These are phyloP conservation scores for Nakazawaea sp. DNA, from an alignment of 805 yeast genomes.

Conservation along the genomic window DNA sequence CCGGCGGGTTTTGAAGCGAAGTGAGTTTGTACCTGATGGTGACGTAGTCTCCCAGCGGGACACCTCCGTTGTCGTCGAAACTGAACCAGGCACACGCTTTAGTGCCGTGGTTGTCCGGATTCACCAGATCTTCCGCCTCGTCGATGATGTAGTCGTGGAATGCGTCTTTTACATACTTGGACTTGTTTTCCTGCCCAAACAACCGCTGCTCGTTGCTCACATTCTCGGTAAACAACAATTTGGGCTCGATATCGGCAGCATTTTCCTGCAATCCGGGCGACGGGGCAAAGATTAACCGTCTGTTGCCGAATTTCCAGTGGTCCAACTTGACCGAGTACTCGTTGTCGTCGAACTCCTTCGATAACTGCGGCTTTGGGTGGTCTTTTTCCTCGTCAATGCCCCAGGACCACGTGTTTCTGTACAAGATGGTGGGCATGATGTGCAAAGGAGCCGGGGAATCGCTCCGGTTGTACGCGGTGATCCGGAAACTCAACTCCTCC, in stretches of 20 bases:
- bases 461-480: constrained; percentile 84
- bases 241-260: constrained; percentile 66
- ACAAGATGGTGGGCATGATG: constrained; percentile 75
- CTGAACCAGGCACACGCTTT: constrained; percentile 80
- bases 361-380: constrained; percentile 42
- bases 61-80: constrained; percentile 69
- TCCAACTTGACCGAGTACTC: constrained; percentile 48
- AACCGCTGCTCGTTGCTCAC: constrained; percentile 71
- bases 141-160: constrained; percentile 79
- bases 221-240: constrained; percentile 79
- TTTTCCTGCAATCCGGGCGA: constrained; percentile 67
- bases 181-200: constrained; percentile 55
- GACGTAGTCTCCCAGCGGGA: constrained; percentile 83
- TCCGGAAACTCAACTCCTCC: constrained; percentile 72
- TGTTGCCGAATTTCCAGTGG: constrained; percentile 64
- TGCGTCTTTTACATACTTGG: constrained; percentile 74
- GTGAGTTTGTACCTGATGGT: constrained; percentile 69
- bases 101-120: constrained; percentile 70
- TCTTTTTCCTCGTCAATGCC: constrained; percentile 46
- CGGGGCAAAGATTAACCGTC: constrained; percentile 68
- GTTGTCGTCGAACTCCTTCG: constrained; percentile 29
- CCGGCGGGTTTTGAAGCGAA: constrained; percentile 19
- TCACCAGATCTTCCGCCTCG: constrained; percentile 51
- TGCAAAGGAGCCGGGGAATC: constrained; percentile 83
- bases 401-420: constrained; percentile 95